Base-by-base conservation (phyloP, 805 yeast genomes). In the Hanseniaspora nectarophila region DNA sequence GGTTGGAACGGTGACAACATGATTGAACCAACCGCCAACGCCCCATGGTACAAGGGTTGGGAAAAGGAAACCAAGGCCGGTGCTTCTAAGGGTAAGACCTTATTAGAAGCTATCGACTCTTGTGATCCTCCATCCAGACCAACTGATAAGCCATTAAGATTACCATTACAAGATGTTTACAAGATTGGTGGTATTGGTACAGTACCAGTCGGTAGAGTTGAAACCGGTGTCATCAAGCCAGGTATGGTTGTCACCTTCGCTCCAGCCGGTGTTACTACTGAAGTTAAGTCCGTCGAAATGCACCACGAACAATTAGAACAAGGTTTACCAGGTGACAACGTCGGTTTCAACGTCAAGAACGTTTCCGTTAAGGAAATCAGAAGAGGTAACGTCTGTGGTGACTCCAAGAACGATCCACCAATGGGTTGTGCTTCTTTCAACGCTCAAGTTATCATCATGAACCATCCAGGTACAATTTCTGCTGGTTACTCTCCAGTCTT, bases 1-100 rank as follows among this genome's bases (percentile, higher is more conserved):
- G 95, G 94, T 67, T 81, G 90, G 82, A 80, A 81, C 75, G 94
- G 94, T 78, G 92, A 83, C 77, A 83, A 83, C 87, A 83, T 83
- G 92, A 80, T 83, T 72, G 90, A 83, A 75, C 66, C 84, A 51
- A 80, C 88, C 63, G 54, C 81, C 63, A 83, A 83, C 85, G 80
- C 85, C 73, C 78, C 86, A 69, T 83, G 92, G 92, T 78, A 78
- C 85, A 76, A 85, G 83, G 85, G 90, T 69, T 79, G 88, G 92
- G 69, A 71, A 67, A 78, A 80, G 77, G 83, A 80, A 78, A 74
- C 81, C 80, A 76, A 81, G 77, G 70, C 77, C 63, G 82, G 84
- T 71, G 73, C 72, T 64, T 69, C 65, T 72, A 72, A 81, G 72
- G 92, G 90, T 71, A 82, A 80, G 80, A 82, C 92, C 65, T 75